Base-by-base conservation (phyloP, 2,329 filamentous ascomycete species). In the Teratosphaeria epicoccoides region DNA sequence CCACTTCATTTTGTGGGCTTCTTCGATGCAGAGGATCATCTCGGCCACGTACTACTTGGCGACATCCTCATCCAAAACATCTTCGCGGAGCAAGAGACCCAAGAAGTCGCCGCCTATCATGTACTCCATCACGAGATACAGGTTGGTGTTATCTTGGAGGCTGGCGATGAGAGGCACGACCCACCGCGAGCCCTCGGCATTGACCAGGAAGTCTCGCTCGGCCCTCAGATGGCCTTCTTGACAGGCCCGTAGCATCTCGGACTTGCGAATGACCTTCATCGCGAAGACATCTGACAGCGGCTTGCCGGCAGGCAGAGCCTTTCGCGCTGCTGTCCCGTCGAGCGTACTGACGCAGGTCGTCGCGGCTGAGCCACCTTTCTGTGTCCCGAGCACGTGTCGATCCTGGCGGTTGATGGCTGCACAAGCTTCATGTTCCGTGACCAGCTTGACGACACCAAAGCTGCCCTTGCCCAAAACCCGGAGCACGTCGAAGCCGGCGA, bases 111-210 rank as follows among this genome's bases (percentile, higher is more conserved):
- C 91, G 0, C 91, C 93, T 2, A 94, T 85, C 88, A 96, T 96
- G 65, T 95, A 98, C 54, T 97, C 90, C 89, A 97, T 96, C 49
- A 96, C 86, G 5, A 98, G 80, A 62, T 97, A 97, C 5, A 98
- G 76, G 60, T 87, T 88, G 43, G 80, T 78, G 29, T 79, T 73
- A 66, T 97, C 93, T 67, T 97, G 88, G 58, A 97, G 97, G 63
- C 88, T 93, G 47, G 87, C 78, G 48, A 95, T 79, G 29, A 98
- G 73, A 0, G 90, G 87, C 2, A 97, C 87, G 46, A 95, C 83
- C 91, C 90, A 97, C 55, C 79, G 79, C 4, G 88, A 94, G n/a
- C 83, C 86, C 65, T 93, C 87, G 1, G 89, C 90, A 5, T 85
- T 82, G 24, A 95, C 88, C 6, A 98, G 77, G 58, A 97, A 94